phyloP scores from a whole-genome alignment of 2,329 filamentous ascomycete genomes.

The Fusarium sp. region DNA sequence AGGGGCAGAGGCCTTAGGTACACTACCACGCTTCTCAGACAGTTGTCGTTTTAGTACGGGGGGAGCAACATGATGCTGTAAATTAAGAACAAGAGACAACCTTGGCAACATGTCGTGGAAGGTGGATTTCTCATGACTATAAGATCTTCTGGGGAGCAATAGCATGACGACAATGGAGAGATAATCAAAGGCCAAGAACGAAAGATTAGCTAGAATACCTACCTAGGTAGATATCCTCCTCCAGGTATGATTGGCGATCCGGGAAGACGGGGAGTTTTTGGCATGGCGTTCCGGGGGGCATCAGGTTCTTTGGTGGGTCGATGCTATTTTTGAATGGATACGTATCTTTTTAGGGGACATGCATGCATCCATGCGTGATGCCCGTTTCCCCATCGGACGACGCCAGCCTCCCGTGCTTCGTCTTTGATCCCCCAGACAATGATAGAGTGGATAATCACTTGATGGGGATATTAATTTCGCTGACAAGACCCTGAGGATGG shows the following conservation, averaged over 20 bases:
- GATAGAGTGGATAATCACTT: not conserved
- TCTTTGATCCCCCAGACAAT: not conserved
- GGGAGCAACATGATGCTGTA: not conserved
- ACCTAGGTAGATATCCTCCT: not conserved
- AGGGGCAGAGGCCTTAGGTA: conserved; percentile 1
- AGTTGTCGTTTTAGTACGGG: conserved; percentile 14
- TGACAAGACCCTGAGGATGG: conserved; percentile 2
- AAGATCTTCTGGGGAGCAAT: conserved; percentile 26
- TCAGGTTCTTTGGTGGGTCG: conserved; percentile 6
- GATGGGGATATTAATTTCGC: not conserved
- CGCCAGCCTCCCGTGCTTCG: conserved; percentile 7
- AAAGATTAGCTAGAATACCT: not conserved
- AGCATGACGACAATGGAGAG: conserved; percentile 31
- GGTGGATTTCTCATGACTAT: conserved; percentile 10
- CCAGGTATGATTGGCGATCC: not conserved
- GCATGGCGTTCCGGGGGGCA: not conserved
- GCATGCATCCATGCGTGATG: not conserved
- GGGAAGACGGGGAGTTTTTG: conserved; percentile 13
- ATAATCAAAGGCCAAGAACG: conserved; percentile 9
- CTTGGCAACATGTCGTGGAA: conserved; percentile 1
- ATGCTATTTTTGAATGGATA: conserved; percentile 24
- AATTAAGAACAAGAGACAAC: not conserved
- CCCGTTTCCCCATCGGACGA: conserved; percentile 10
- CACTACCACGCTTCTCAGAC: conserved; percentile 10
- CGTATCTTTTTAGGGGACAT: conserved; percentile 5